phyloP scores from a whole-genome alignment of 257 asterid species.

The Lithospermum erythrorhizon region DNA sequence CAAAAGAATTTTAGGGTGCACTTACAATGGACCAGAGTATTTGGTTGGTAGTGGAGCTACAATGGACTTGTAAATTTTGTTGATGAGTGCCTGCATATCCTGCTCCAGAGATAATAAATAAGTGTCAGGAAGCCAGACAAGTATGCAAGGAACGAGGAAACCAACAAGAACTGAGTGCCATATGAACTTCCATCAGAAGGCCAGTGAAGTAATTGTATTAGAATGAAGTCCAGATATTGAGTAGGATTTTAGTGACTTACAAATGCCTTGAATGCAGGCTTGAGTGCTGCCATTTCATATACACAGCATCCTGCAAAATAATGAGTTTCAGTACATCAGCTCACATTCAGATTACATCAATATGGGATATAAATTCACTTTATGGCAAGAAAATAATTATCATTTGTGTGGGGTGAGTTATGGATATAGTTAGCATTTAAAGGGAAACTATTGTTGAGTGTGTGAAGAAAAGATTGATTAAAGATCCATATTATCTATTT shows the following conservation, averaged over 20 bases:
- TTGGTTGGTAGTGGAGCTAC: slow-evolving; percentile 76
- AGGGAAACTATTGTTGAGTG: not conserved
- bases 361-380: not conserved
- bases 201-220: not conserved
- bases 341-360: not conserved
- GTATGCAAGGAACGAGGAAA: not conserved
- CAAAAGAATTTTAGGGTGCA: slow-evolving; percentile 11
- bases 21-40: slow-evolving; percentile 83
- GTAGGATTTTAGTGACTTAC: slow-evolving; percentile 41
- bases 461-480: not conserved
- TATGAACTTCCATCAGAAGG: not conserved
- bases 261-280: slow-evolving; percentile 95
- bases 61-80: slow-evolving; percentile 76
- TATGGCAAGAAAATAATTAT: not conserved
- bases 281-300: slow-evolving; percentile 80
- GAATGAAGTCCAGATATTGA: not conserved
- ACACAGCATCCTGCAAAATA: slow-evolving; percentile 80
- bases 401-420: no score
- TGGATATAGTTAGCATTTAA: no score
- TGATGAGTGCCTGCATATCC: slow-evolving; percentile 95
- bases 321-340: slow-evolving; percentile 8
- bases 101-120: slow-evolving; percentile 23
- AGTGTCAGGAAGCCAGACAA: slow-evolving; percentile 6
- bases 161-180: not conserved
- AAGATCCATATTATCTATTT: not conserved